Evolutionary conservation across 2,329 filamentous ascomycete genomes (phyloP).

Genomic region (Fusarium kyushuense): DNA sequence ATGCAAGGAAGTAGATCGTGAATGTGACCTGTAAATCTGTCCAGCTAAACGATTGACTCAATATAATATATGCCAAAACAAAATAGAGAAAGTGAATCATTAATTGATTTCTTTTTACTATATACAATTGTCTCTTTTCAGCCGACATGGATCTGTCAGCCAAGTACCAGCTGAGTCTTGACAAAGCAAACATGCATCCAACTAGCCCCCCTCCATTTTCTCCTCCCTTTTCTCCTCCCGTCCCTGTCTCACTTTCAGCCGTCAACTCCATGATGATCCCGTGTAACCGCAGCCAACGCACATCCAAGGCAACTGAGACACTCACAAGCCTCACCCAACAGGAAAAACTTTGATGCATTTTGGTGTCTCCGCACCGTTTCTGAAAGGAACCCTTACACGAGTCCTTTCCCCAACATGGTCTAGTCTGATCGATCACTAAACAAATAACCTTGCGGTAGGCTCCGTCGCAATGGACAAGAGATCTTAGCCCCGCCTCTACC

Average conservation of each 20-base stretch:
- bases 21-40: neutral
- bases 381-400: neutral
- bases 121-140: neutral
- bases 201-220: neutral
- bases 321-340: neutral
- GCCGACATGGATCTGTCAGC: neutral
- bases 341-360: constrained; percentile 27
- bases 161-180: neutral
- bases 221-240: neutral
- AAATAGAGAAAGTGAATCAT: too few relatives aligned
- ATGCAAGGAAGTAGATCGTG: neutral
- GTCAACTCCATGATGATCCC: neutral
- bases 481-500: constrained; percentile 14
- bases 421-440: constrained; percentile 14
- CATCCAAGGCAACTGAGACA: constrained; percentile 12
- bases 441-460: constrained; percentile 1
- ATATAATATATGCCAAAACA: neutral
- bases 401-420: neutral
- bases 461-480: neutral
- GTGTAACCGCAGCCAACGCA: neutral
- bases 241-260: neutral
- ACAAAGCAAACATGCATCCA: neutral
- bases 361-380: neutral
- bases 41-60: neutral
- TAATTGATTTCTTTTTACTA: neutral